phyloP scores from a whole-genome alignment of 352 stramenopile genomes.

The Globisporangium canariense region DNA sequence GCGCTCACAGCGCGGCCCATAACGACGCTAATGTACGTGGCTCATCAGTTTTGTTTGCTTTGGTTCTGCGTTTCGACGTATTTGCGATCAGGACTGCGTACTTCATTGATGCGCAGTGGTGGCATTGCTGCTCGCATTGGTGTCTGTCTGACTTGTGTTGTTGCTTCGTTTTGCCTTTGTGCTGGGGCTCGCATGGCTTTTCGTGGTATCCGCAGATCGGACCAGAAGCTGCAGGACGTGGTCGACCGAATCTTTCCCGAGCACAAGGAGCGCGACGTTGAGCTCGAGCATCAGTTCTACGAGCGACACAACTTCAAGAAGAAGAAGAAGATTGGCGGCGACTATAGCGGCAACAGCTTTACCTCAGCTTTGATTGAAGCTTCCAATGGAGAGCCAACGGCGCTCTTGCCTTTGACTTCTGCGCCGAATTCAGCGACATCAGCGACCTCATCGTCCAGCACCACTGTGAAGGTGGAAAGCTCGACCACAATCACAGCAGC shows the following conservation, averaged over 20 bases:
- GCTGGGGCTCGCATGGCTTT: not conserved
- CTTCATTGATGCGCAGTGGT: not conserved
- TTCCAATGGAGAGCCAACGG: not conserved
- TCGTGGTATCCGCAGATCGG: slow-evolving; percentile 32
- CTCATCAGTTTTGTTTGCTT: not conserved
- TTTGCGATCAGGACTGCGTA: not conserved
- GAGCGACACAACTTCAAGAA: slow-evolving; percentile 49
- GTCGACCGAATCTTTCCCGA: slow-evolving; percentile 76
- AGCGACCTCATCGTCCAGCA: not conserved
- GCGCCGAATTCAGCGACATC: not conserved
- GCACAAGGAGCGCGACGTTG: slow-evolving; percentile 44
- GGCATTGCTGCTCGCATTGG: not conserved
- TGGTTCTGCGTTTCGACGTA: not conserved
- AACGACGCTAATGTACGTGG: slow-evolving; percentile 57
- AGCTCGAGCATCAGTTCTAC: slow-evolving; percentile 61
- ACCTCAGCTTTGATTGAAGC: not conserved
- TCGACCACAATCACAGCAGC: not conserved
- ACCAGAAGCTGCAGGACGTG: slow-evolving; percentile 70
- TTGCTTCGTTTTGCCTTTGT: not conserved
- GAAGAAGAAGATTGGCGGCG: slow-evolving; percentile 10
- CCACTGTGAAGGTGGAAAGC: not conserved
- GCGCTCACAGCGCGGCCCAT: slow-evolving; percentile 51
- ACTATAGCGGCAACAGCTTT: not conserved
- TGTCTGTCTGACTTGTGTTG: not conserved
- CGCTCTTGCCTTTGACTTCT: not conserved